phyloP scores from a whole-genome alignment of 1,284 basidiomycete species.

The Hemileia vastatrix region DNA sequence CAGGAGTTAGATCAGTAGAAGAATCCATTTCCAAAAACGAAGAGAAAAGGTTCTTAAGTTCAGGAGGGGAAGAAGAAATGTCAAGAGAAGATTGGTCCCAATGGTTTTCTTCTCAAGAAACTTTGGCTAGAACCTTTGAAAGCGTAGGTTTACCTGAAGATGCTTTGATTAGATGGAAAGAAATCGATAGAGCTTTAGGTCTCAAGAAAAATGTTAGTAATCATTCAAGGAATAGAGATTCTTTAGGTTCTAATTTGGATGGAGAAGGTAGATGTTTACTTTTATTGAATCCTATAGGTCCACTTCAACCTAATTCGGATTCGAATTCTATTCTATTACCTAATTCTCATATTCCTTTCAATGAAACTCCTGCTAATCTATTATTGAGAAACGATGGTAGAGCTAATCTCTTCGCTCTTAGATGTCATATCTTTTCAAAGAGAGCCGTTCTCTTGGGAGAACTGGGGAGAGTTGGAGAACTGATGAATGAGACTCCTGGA shows the following conservation, averaged over 20 bases:
- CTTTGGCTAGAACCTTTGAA: slow-evolving; percentile 35
- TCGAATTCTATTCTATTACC: slow-evolving; percentile 1
- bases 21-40: background rate
- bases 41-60: background rate
- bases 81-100: background rate
- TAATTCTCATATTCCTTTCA: background rate
- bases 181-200: slow-evolving; percentile 32
- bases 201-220: background rate
- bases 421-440: slow-evolving; percentile 40
- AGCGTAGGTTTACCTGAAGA: slow-evolving; percentile 35
- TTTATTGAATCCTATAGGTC: too few species aligned
- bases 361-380: slow-evolving; percentile 15
- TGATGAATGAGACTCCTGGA: slow-evolving; percentile 36
- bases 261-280: too few species aligned
- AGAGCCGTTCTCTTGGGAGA: slow-evolving; percentile 34
- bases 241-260: background rate
- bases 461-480: slow-evolving; percentile 34
- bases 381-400: slow-evolving; percentile 30
- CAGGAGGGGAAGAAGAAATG: background rate
- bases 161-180: slow-evolving; percentile 34
- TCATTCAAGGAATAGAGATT: background rate
- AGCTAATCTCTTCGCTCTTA: slow-evolving; percentile 35
- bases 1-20: background rate
- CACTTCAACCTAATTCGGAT: too few species aligned
- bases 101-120: slow-evolving; percentile 33